Evolutionary conservation across 805 yeast species (phyloP).

Genomic region (Tetrapisispora pingtungensis): DNA sequence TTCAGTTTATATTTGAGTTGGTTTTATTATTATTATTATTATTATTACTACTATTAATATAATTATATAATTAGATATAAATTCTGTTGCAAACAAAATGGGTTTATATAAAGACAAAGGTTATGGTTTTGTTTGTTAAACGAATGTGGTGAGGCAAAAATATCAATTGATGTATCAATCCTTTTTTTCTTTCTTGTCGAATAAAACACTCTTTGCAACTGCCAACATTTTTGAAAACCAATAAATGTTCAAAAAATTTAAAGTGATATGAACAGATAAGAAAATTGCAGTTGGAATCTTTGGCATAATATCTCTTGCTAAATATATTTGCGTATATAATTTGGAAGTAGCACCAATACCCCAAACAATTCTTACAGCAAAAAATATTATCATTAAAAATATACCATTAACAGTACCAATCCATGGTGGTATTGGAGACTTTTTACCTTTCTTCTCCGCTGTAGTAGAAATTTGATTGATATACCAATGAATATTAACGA

Average conservation of each 20-base stretch:
- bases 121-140: too few relatives aligned
- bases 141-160: too few relatives aligned
- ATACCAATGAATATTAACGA: conserved; percentile 85
- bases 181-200: background rate
- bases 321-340: conserved; percentile 40
- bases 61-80: too few relatives aligned
- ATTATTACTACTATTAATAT: too few relatives aligned
- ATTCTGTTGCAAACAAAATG: too few relatives aligned
- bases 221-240: conserved; percentile 87
- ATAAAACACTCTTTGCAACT: conserved; percentile 32
- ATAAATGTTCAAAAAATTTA: conserved; percentile 59
- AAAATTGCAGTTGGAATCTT: conserved; percentile 37
- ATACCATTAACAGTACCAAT: conserved; percentile 62
- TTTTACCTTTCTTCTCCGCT: conserved; percentile 1
- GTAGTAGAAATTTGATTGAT: background rate
- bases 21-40: too few relatives aligned
- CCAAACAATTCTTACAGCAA: conserved; percentile 72
- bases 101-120: too few relatives aligned
- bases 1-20: too few relatives aligned
- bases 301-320: conserved; percentile 37
- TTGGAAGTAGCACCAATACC: conserved; percentile 64
- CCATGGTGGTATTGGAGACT: conserved; percentile 36
- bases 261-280: conserved; percentile 46
- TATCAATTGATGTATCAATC: background rate
- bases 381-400: conserved; percentile 56